A percentile compares a stretch with the other conserved stretches of the same genome.
These are phyloP conservation scores for Dactylis glomerata DNA, from an alignment of 176 grass and related monocot genomes.

Conservation along the genomic window DNA sequence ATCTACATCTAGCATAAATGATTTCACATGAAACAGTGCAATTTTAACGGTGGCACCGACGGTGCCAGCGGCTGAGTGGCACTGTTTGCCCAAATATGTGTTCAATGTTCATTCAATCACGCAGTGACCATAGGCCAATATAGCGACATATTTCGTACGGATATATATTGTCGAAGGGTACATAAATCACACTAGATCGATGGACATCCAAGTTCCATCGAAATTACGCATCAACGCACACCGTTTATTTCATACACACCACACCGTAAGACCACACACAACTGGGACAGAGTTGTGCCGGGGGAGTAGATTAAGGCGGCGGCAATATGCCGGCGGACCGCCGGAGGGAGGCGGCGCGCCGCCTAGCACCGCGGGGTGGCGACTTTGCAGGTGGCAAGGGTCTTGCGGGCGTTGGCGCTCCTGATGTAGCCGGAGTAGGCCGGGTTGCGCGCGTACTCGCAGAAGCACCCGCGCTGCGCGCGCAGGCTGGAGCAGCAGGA, in stretches of 20 bases:
- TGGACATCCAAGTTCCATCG: background rate
- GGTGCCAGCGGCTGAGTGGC: background rate
- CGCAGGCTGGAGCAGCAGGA: conserved; percentile 37
- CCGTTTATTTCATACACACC: background rate
- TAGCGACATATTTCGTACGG: background rate
- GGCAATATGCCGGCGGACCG: background rate
- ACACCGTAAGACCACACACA: background rate
- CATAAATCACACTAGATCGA: background rate
- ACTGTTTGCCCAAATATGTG: background rate
- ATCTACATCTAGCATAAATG: background rate
- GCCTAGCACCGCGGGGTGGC: conserved; percentile 37
- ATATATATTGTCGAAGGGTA: background rate
- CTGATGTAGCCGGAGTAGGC: conserved; percentile 31
- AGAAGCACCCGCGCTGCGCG: conserved; percentile 41
- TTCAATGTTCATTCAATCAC: background rate
- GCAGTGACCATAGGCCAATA: background rate
- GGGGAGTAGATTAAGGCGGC: background rate
- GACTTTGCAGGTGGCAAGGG: conserved; percentile 14
- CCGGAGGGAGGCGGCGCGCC: background rate
- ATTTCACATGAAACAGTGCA: background rate
- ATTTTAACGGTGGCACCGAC: background rate
- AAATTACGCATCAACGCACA: background rate
- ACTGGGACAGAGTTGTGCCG: background rate
- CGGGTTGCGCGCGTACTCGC: conserved; percentile 42
- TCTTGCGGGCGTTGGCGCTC: conserved; percentile 13